phyloP scores from a whole-genome alignment of 768 basidiomycete species.

The Tubosaeta sp. region DNA sequence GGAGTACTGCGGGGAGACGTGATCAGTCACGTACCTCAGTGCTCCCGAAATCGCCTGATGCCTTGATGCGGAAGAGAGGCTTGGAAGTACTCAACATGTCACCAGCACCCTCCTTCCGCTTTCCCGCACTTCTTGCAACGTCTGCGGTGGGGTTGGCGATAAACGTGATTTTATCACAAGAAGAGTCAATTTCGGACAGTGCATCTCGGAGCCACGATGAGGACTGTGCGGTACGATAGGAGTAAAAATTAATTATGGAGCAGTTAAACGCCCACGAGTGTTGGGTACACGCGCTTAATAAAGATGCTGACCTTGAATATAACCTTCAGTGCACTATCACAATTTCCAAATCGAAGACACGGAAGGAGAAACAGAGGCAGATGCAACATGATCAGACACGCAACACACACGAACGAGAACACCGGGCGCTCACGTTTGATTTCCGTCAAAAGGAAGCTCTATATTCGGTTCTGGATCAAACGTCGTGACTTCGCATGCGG shows the following conservation, averaged over 20 bases:
- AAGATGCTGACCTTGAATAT: constrained; percentile 67
- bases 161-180: constrained; percentile 81
- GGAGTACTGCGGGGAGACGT: not conserved
- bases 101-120: constrained; percentile 9
- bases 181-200: constrained; percentile 84
- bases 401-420: not conserved
- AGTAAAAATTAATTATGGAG: not conserved
- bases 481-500: constrained; percentile 82
- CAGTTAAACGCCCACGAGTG: not conserved
- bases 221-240: constrained; percentile 25
- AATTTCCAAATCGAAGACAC: not conserved
- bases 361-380: not conserved
- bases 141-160: constrained; percentile 62
- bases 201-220: constrained; percentile 95
- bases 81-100: constrained; percentile 20
- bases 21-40: constrained; percentile 56
- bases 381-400: constrained; percentile 6
- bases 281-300: not conserved
- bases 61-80: constrained; percentile 77
- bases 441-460: constrained; percentile 73
- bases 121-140: constrained; percentile 6
- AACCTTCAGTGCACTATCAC: constrained; percentile 63
- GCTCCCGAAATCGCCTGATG: constrained; percentile 76
- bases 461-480: constrained; percentile 79
- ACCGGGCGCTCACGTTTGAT: constrained; percentile 45